Percentiles rank a stretch among this genome's conserved stretches.
phyloP scores from a whole-genome alignment of 2,329 filamentous ascomycete genomes.

The Botrytis cinerea region DNA sequence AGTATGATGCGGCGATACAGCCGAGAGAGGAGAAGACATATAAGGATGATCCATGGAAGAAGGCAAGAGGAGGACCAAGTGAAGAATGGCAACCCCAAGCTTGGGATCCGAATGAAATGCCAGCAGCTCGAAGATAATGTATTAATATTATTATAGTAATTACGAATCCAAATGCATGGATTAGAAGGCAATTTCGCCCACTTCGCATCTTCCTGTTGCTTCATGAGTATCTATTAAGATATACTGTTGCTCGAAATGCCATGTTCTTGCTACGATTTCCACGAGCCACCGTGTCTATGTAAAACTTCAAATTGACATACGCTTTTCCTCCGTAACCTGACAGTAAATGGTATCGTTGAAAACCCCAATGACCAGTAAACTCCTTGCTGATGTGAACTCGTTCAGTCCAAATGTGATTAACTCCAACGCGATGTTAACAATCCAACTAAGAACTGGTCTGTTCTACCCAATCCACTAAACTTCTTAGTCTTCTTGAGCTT shows the following conservation, averaged over 20 bases:
- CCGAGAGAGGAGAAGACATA: slow-evolving; percentile 29
- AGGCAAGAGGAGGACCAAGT: slow-evolving; percentile 55
- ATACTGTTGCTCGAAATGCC: neutral
- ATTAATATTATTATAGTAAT: neutral
- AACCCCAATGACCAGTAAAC: slow-evolving; percentile 9
- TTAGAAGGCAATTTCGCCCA: neutral
- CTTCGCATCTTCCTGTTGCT: neutral
- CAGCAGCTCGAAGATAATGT: slow-evolving; percentile 3
- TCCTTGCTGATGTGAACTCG: neutral
- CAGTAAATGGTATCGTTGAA: slow-evolving; percentile 18
- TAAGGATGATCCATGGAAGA: slow-evolving; percentile 58
- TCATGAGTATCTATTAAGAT: neutral
- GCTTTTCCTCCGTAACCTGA: neutral
- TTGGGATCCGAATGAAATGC: slow-evolving; percentile 24
- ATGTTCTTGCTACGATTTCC: neutral
- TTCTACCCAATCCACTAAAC: slow-evolving; percentile 31
- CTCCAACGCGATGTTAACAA: neutral
- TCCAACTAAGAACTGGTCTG: slow-evolving; percentile 2
- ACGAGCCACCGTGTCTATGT: neutral
- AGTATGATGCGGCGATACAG: slow-evolving; percentile 19
- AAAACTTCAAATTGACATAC: neutral
- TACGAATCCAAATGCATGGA: neutral
- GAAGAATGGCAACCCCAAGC: slow-evolving; percentile 56
- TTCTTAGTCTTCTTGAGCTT: slow-evolving; percentile 42
- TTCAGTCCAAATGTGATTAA: neutral